Evolutionary conservation across 495 filamentous ascomycete species (phyloP), one percentile per base, ranked within the genome.

Genomic region (Penicillium arizonense): DNA sequence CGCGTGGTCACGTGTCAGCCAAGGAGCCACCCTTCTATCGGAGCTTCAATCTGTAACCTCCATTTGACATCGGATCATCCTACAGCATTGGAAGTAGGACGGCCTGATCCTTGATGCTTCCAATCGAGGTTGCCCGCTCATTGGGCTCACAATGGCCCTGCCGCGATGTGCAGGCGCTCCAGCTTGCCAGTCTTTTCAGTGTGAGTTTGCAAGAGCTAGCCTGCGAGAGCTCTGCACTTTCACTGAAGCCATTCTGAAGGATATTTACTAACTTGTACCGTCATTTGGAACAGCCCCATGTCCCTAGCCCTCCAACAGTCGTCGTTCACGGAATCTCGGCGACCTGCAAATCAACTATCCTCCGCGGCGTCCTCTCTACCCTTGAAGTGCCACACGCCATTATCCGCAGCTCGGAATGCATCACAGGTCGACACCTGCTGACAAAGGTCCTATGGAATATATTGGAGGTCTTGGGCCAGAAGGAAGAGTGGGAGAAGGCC

Each of bases 361-460:
- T 88, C 20, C 73, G 75, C 37, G 74, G 78, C 8, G 74, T 94
- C 14, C 81, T 97, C 3, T 62, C 80, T 23, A 58, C 63, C 4
- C 73, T 81, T 21, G 51, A 69, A 36, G 68, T 87, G 21, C 76
- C 76, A 35, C 85, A 88, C 61, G 86, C 88, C 30, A 81, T 96
- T 50, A 74, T 96, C 44, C 85, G 83, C 52, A 91, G 85, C 33
- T 71, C 80, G 45, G 93, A 97, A 77, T 97, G 91, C 62, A 88
- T 98, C 45, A 96, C 91, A 0, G 86, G 83, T 0, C 85, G 94
- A 24, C 94, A 98, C 70, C 74, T 98, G 6, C 85, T 95, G 73
- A 87, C 55, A 67, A 82, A 53, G 70, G 82, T 67, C 67, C 76
- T 66, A 33, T 87, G 63, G 65, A 68, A 50, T 33, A 67, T 47